phyloP scores from a whole-genome alignment of 129 eudicot species.

The Apium graveolens region DNA sequence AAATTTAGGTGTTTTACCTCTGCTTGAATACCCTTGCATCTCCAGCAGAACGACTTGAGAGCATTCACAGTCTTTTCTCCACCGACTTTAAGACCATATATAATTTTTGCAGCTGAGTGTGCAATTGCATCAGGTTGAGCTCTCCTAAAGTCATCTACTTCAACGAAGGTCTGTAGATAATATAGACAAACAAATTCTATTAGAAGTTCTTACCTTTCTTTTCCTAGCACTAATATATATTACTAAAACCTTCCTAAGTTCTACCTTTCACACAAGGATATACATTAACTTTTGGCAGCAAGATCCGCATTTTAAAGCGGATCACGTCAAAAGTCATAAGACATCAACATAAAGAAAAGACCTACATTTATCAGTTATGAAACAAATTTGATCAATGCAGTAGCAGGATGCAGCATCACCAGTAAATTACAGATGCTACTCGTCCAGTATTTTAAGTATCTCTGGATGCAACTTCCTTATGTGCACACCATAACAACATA shows the following conservation, averaged over 20 bases:
- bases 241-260: neutral
- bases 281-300: neutral
- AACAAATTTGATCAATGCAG: neutral
- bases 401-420: neutral
- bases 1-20: conserved; percentile 47
- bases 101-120: conserved; percentile 86
- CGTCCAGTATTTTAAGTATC: neutral
- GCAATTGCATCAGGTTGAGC: conserved; percentile 91
- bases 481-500: neutral
- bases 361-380: neutral
- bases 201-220: neutral
- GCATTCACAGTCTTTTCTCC: conserved; percentile 89
- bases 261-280: neutral
- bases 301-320: neutral
- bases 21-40: conserved; percentile 88
- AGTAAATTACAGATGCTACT: neutral
- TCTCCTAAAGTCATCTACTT: conserved; percentile 77
- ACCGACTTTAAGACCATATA: conserved; percentile 72
- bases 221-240: conserved; percentile 4
- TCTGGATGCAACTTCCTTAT: neutral
- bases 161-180: conserved; percentile 51
- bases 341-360: neutral
- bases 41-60: conserved; percentile 82
- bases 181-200: neutral
- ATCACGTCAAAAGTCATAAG: neutral